Conservation (phyloP, 768 basidiomycete species). For the Naganishia vishniacii region DNA sequence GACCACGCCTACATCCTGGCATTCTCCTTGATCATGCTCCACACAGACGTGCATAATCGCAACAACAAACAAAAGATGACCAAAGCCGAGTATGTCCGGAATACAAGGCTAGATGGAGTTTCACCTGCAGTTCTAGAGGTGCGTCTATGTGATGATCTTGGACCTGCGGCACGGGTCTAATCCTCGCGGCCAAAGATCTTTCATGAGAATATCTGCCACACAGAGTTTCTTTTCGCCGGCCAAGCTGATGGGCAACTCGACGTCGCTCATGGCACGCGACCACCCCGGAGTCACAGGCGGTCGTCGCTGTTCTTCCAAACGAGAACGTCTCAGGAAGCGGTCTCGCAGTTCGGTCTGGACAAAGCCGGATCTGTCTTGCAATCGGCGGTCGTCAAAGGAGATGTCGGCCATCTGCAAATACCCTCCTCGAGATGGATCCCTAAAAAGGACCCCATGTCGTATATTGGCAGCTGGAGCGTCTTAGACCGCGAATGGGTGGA, state of each 20-base stretch:
- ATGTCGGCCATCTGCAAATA: neutral
- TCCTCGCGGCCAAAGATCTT: conserved; percentile 60
- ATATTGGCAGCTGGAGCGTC: conserved; percentile 43
- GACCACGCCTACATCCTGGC: conserved; percentile 94
- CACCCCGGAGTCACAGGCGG: conserved; percentile 14
- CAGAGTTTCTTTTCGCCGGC: conserved; percentile 94
- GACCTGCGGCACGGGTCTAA: neutral
- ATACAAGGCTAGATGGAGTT: conserved; percentile 80
- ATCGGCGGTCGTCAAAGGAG: neutral
- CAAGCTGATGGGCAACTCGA: conserved; percentile 52
- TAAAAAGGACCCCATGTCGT: conserved; percentile 46
- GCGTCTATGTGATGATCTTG: conserved; percentile 39
- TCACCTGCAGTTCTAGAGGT: conserved; percentile 79
- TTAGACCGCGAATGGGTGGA: conserved; percentile 44
- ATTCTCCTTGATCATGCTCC: conserved; percentile 96
- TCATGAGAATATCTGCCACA: conserved; percentile 93
- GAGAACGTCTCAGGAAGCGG: neutral
- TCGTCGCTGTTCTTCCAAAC: conserved; percentile 5
- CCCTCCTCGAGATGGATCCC: conserved; percentile 33
- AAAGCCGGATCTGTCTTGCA: neutral
- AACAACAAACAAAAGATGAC: conserved; percentile 97
- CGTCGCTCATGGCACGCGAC: neutral
- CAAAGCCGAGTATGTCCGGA: conserved; percentile 86
- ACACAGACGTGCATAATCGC: conserved; percentile 96
- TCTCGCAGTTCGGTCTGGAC: neutral